Evolutionary conservation across 192 early-diverging fungal genomes (phyloP).

Genomic region (Podochytrium sp.): DNA sequence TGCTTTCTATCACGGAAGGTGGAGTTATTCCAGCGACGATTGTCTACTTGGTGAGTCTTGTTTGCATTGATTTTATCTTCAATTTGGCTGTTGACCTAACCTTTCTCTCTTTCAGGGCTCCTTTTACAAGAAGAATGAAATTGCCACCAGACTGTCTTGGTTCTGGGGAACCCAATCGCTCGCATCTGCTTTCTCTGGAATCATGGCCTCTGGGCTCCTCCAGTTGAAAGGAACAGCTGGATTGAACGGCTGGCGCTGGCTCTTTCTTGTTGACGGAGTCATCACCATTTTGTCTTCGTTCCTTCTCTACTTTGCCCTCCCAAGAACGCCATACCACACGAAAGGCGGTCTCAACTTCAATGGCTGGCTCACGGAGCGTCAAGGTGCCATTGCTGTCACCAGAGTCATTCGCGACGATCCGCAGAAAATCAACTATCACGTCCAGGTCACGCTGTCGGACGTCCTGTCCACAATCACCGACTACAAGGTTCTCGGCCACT

Average conservation of each 20-base stretch:
- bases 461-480: conserved; percentile 29
- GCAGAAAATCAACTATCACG: conserved; percentile 40
- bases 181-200: conserved; percentile 55
- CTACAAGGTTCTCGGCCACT: conserved; percentile 36
- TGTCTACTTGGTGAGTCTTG: conserved; percentile 51
- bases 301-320: conserved; percentile 60
- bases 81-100: too few relatives aligned
- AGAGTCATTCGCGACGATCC: conserved; percentile 66
- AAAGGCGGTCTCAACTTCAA: conserved; percentile 19
- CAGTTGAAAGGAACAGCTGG: conserved; percentile 56
- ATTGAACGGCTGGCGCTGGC: conserved; percentile 69
- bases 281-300: conserved; percentile 55
- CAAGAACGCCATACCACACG: conserved; percentile 46
- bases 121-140: conserved; percentile 25
- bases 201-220: conserved; percentile 62
- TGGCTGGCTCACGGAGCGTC: conserved; percentile 44
- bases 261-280: conserved; percentile 67
- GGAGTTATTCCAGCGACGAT: conserved; percentile 34
- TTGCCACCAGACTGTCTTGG: conserved; percentile 20
- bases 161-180: conserved; percentile 37
- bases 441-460: conserved; percentile 15
- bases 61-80: conserved; percentile 29
- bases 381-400: conserved; percentile 60
- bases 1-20: conserved; percentile 30
- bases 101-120: conserved; percentile 7